Base-by-base conservation (phyloP, 345 rosid genomes). In the Gossypium mustelinum region DNA sequence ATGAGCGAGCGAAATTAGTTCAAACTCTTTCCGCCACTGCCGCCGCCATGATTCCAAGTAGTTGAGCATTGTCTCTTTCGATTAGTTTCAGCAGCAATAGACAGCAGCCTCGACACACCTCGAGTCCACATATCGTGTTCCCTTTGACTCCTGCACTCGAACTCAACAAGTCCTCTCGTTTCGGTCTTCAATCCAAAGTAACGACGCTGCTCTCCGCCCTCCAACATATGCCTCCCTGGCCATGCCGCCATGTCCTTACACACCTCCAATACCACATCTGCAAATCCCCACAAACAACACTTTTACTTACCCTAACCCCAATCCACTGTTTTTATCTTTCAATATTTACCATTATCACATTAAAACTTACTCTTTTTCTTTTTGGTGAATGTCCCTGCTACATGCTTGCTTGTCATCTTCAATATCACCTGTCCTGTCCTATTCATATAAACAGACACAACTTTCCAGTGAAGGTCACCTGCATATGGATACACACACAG, bases 381-480 rank as follows among this genome's bases (percentile, higher is more conserved):
- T 75, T 95, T 95, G 74, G 94, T 92, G 77, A 92, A 85, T 54
- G 96, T 89, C 51, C 88, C 91, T 39, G 89, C 97, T 0, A 90
- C 94, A 76, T 87, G 98, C 75, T 85, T 92, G 85, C 99, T 95
- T 79, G 89, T 91, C 96, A 87, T 95, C 84, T 90, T 95, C 73
- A 92, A 85, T 82, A 85, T 85, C 70, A 91, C 98, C 87, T 91
- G 89, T 44, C 95, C 85, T 14, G 82, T 47, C 83, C 84, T 80
- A 78, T 91, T 89, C 55, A 91, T 86, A 77, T 95, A 90, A 71
- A 88, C 94, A n/a, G 93, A 91, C 20, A 93, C 94, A 56, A 90
- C 64, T 80, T 95, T 93, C 97, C 96, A 95, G 78, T 93, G 99
- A 78, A 95, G 92, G 70, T 93, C 99, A 50, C 97, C 99, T 95